These are phyloP conservation scores for Elasticomyces elasticus DNA, from an alignment of 495 filamentous ascomycete genomes.

Conservation along the genomic window DNA sequence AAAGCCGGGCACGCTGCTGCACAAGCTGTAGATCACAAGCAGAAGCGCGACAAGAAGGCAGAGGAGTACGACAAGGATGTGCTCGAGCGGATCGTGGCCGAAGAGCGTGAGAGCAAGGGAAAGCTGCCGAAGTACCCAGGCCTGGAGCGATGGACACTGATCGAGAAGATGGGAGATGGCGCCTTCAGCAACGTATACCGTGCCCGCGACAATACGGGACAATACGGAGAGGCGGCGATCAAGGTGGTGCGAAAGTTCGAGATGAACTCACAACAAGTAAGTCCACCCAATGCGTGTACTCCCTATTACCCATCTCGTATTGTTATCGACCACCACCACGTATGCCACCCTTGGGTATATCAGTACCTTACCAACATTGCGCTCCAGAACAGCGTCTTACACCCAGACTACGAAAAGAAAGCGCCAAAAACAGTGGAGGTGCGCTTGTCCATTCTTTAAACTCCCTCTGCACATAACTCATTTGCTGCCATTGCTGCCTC, in stretches of 20 bases:
- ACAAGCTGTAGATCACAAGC: constrained; percentile 41
- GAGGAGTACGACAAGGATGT: constrained; percentile 49
- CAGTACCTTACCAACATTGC: constrained; percentile 31
- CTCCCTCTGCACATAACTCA: not conserved
- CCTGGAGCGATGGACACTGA: constrained; percentile 74
- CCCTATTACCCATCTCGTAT: constrained; percentile 1
- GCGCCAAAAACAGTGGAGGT: constrained; percentile 93
- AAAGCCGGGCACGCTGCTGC: constrained; percentile 53
- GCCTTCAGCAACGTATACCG: constrained; percentile 98
- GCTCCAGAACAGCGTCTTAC: constrained; percentile 70
- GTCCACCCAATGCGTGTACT: constrained; percentile 32
- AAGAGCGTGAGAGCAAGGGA: constrained; percentile 73
- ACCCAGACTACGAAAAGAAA: constrained; percentile 87
- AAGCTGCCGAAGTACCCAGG: constrained; percentile 89
- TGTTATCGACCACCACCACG: not conserved
- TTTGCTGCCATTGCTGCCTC: constrained; percentile 7
- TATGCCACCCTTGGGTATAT: not conserved
- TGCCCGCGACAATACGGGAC: constrained; percentile 60
- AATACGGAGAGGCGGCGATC: constrained; percentile 79
- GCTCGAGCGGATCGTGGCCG: constrained; percentile 75
- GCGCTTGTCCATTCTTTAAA: constrained; percentile 42
- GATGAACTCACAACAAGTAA: constrained; percentile 96
- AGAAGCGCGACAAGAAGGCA: constrained; percentile 41
- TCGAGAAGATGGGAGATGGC: constrained; percentile 98
- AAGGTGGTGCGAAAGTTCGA: constrained; percentile 98